Base-by-base conservation (phyloP, 371 early-diverging fungal genomes). In the Mucor circinelloides region DNA sequence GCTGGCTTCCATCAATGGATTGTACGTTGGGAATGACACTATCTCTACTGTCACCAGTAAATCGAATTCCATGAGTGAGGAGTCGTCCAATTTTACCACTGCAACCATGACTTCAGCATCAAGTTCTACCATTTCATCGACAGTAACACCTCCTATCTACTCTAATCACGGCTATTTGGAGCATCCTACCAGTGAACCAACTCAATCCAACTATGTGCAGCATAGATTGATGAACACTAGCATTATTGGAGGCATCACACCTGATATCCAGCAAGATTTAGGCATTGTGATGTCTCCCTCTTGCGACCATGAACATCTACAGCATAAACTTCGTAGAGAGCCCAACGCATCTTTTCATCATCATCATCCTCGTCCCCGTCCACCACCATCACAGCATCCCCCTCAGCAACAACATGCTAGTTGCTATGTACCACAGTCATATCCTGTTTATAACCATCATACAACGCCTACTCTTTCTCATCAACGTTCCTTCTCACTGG, bases 201-300 rank as follows among this genome's bases (percentile, higher is more conserved):
- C 67, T 15, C 70, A 68, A 64, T 71, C 82, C 3, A 70, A 79
- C 27, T 68, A 74, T 4, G 64, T 71, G 28, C 70, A 76, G 48
- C 76, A 78, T 28, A 71, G 80, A 27, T 72, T 76, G 70, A 71
- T 79, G 58, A 78, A 77, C 50, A 74, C 76, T 2, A 76, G 78
- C 42, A 72, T 79, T 3, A 67, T 82, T 3, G 80, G 82, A 52
- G 82, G 82, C 1, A 76, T 81, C 21, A 78, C 78, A 1, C 70
- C 81, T 34, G 77, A 78, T 46, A 70, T 79, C 10, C 68, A 63
- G 40, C 17, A 28, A 31, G 55, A 55, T 31, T 28, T 55, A 30
- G 31, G 31, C n/a, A 27, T 55, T 55, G 31, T 15, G 6, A 55
- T 55, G 28, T 28, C 72, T 64, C 21, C 62, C 70, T 12, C 68